These are phyloP conservation scores for Vickermania ingenoplastis DNA, from an alignment of 208 protist genomes.

Conservation along the genomic window DNA sequence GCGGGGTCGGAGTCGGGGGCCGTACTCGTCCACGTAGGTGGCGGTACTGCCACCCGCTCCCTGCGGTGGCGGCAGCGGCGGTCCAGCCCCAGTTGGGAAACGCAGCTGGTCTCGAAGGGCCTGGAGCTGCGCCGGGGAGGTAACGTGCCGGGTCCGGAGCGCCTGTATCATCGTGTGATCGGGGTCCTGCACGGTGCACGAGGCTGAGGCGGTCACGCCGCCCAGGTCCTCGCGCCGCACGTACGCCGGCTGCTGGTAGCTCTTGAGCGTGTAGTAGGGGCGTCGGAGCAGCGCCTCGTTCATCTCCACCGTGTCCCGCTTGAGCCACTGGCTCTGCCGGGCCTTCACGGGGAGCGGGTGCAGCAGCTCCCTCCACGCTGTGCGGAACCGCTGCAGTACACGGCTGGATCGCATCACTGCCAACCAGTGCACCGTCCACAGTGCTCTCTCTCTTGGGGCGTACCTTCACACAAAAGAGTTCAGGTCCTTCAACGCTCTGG, in stretches of 20 bases:
- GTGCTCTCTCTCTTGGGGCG: no score
- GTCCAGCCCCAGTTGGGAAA: conserved; percentile 19
- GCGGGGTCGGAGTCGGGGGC: conserved; percentile 55
- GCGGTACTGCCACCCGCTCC: not conserved
- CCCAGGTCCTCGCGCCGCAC: not conserved
- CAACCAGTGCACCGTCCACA: no score
- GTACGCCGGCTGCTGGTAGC: conserved; percentile 9
- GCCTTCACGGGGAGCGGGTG: conserved; percentile 58
- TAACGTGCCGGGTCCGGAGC: conserved; percentile 29
- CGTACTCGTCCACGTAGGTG: conserved; percentile 54
- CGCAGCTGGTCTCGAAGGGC: conserved; percentile 48
- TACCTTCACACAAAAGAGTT: no score
- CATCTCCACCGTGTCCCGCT: conserved; percentile 75
- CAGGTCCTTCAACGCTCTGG: no score
- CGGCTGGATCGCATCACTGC: conserved; percentile 28
- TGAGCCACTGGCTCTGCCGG: conserved; percentile 70
- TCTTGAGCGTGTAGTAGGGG: conserved; percentile 83
- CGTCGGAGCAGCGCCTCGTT: conserved; percentile 67
- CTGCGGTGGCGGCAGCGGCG: not conserved
- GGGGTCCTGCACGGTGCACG: conserved; percentile 14
- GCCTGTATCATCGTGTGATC: conserved; percentile 18
- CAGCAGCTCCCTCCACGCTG: conserved; percentile 80
- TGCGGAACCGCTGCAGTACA: conserved; percentile 41
- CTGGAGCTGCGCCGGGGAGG: conserved; percentile 37
- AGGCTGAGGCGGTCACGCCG: not conserved